Evolutionary conservation across 176 grass and related monocot genomes (phyloP).

Genomic region (Cymbopogon citratus): DNA sequence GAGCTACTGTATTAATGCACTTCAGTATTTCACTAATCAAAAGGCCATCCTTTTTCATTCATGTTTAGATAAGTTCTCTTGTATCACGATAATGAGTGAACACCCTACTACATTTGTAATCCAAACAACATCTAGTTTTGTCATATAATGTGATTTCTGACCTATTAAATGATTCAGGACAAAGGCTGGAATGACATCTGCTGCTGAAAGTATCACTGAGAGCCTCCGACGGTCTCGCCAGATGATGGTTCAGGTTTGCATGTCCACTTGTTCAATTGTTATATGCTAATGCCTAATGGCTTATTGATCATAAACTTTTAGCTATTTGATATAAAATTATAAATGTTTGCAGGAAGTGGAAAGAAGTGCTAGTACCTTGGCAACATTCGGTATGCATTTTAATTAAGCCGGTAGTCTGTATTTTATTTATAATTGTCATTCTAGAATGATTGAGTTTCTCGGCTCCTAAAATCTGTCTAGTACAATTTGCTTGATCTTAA

Average conservation of each 20-base stretch:
- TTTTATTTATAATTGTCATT: background rate
- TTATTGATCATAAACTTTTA: constrained; percentile 3
- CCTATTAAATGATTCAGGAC: constrained; percentile 44
- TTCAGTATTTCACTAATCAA: background rate
- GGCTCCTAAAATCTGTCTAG: background rate
- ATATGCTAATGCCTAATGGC: background rate
- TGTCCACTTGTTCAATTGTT: background rate
- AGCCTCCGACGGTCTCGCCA: constrained; percentile 74
- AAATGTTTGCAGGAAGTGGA: constrained; percentile 41
- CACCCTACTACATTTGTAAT: background rate
- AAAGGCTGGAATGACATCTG: constrained; percentile 85
- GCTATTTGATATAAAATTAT: background rate
- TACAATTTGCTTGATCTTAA: background rate
- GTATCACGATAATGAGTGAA: background rate
- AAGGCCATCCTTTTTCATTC: background rate
- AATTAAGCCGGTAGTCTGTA: constrained; percentile 1
- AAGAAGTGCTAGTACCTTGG: constrained; percentile 70
- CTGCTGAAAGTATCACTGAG: constrained; percentile 87
- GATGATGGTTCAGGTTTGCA: constrained; percentile 90
- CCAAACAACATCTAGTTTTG: background rate
- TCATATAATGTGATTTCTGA: background rate
- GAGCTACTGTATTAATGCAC: background rate
- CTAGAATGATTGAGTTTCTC: background rate
- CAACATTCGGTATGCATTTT: constrained; percentile 72
- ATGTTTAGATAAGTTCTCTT: background rate